phyloP scores from a whole-genome alignment of 2,329 filamentous ascomycete species.

The Leptodontidium sp. region DNA sequence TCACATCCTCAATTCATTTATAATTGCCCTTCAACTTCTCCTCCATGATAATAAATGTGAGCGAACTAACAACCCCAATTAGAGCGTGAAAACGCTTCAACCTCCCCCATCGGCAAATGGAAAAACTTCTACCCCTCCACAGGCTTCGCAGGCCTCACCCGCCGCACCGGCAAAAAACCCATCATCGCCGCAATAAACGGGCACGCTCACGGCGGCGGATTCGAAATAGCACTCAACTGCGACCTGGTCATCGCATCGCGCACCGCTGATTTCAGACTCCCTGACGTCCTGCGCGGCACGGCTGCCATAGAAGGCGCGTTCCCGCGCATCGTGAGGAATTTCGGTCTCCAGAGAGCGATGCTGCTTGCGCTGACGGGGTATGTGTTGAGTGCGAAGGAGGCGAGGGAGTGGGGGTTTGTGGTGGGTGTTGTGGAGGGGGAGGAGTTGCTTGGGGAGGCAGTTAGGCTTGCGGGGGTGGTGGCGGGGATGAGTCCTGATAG shows the following conservation, averaged over 20 bases:
- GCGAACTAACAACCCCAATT: neutral
- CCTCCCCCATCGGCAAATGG: conserved; percentile 1
- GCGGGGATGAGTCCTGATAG: conserved; percentile 48
- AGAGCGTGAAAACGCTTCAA: neutral
- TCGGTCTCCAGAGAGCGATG: conserved; percentile 49
- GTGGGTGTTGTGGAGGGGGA: conserved; percentile 45
- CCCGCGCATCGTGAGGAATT: conserved; percentile 51
- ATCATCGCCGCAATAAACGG: conserved; percentile 68
- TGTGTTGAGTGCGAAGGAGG: conserved; percentile 53
- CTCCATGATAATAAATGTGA: no score
- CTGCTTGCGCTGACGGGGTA: conserved; percentile 44
- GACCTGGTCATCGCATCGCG: conserved; percentile 65
- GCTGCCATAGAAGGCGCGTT: conserved; percentile 64
- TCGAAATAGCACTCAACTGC: conserved; percentile 58
- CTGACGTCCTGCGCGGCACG: conserved; percentile 67
- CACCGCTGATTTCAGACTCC: conserved; percentile 61
- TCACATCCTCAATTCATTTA: no score
- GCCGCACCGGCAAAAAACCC: conserved; percentile 65
- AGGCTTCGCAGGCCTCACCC: conserved; percentile 64
- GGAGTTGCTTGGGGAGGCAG: conserved; percentile 43
- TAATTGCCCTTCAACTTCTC: no score
- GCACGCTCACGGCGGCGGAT: conserved; percentile 63
- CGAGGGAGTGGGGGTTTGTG: conserved; percentile 43
- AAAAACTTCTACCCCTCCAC: conserved; percentile 50
- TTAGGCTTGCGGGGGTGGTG: conserved; percentile 47